Evolutionary conservation across 306 rosid species (phyloP).

Genomic region (Prunus padus): DNA sequence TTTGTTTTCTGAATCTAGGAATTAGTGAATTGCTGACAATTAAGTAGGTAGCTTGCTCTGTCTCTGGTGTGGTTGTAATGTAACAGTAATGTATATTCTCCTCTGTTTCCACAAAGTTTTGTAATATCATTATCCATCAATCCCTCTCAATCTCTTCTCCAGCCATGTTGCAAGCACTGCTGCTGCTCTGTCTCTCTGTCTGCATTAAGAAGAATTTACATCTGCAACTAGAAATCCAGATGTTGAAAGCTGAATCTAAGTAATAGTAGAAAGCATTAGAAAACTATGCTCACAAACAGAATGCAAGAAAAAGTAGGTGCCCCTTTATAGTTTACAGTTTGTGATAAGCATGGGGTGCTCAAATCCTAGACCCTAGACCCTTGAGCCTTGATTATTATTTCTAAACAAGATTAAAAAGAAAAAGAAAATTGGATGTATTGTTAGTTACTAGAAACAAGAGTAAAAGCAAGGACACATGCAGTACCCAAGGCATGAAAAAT

Average conservation of each 20-base stretch:
- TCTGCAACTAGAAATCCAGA: neutral
- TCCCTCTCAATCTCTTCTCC: too few species aligned
- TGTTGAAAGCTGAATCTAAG: neutral
- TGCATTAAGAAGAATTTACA: neutral
- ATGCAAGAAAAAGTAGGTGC: neutral
- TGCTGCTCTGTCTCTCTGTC: neutral
- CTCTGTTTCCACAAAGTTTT: conserved; percentile 39
- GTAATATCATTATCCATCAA: conserved; percentile 36
- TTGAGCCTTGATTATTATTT: neutral
- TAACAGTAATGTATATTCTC: conserved; percentile 50
- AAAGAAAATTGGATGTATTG: neutral
- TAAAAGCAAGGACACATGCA: conserved; percentile 31
- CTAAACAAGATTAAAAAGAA: neutral
- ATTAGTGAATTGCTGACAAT: conserved; percentile 61
- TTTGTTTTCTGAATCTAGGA: conserved; percentile 37
- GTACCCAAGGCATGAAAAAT: conserved; percentile 48
- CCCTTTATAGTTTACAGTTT: neutral
- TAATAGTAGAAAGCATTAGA: neutral
- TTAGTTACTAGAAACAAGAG: neutral
- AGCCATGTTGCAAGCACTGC: neutral
- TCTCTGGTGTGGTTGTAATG: conserved; percentile 30
- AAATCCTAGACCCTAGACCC: neutral
- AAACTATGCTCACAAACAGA: neutral
- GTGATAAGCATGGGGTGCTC: neutral
- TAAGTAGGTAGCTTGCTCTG: conserved; percentile 31